phyloP scores from a whole-genome alignment of 2,329 filamentous ascomycete genomes.

The Mollisia scopiformis region DNA sequence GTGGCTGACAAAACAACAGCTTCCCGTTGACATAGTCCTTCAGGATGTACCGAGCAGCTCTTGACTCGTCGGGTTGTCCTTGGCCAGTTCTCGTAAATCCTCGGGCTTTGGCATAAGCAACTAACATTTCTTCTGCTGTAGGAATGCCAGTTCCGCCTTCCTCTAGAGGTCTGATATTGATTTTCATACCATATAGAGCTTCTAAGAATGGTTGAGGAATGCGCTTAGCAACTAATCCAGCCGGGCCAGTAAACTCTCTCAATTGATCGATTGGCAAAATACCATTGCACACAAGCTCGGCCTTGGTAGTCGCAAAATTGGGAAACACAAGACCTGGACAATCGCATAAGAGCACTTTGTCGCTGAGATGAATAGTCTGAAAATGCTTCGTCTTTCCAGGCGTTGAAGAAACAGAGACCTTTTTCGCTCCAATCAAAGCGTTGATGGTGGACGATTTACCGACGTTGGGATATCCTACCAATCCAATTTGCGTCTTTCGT shows the following conservation, averaged over 20 bases:
- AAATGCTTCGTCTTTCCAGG: slow-evolving; percentile 99
- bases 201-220: slow-evolving; percentile 90
- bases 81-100: slow-evolving; percentile 89
- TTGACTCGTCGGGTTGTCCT: slow-evolving; percentile 90
- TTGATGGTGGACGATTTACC: slow-evolving; percentile 99
- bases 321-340: slow-evolving; percentile 98
- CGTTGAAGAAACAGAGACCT: slow-evolving; percentile 96
- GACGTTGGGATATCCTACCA: slow-evolving; percentile 98
- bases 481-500: slow-evolving; percentile 82
- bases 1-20: slow-evolving; percentile 88
- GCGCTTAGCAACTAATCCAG: slow-evolving; percentile 78
- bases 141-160: slow-evolving; percentile 91
- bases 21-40: slow-evolving; percentile 99
- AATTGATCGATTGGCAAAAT: slow-evolving; percentile 96
- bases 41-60: slow-evolving; percentile 84
- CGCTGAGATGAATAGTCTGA: slow-evolving; percentile 93
- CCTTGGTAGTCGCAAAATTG: slow-evolving; percentile 96
- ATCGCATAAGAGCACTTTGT: slow-evolving; percentile 90
- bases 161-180: slow-evolving; percentile 77
- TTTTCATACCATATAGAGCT: slow-evolving; percentile 91
- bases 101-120: slow-evolving; percentile 84
- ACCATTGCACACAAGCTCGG: slow-evolving; percentile 93
- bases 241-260: slow-evolving; percentile 88
- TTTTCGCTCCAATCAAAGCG: slow-evolving; percentile 96
- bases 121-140: slow-evolving; percentile 82